Evolutionary conservation across 345 rosid genomes (phyloP), one percentile per base, ranked within the genome.

Genomic region (Acer saccharum): DNA sequence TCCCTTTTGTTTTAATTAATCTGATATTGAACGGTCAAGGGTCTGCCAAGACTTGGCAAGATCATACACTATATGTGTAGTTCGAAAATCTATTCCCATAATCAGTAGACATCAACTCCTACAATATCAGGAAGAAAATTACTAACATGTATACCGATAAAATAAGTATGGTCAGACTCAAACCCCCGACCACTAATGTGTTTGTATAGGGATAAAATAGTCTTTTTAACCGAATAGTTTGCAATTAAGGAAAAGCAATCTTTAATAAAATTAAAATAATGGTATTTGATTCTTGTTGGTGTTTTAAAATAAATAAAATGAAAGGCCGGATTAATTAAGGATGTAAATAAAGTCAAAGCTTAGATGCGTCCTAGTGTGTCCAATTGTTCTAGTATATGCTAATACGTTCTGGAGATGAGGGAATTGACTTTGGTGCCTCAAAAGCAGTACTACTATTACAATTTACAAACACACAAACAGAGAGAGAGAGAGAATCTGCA

Each of bases 401-500:
- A 57, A 76, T 76, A 72, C 74, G 50, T 78, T 80, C 77, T 68
- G 55, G 80, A 62, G 88, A 75, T 80, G 86, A 78, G 76, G 87
- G 89, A 62, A 78, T 90, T 86, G 93, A 90, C 90, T 86, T 87
- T 76, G 83, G 90, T 84, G 85, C 89, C 89, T 83, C 87, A 85
- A 90, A 88, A 86, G 88, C 80, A 79, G 84, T 86, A 77, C 21
- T 85, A 78, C 21, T 20, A 57, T 7, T 2, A n/a, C 8, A 62
- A 43, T 43, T 43, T 32, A 32, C 0, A 58, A 21, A 68, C 27
- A 73, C 14, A n/a, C 16, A n/a, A n/a, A n/a, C n/a, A 52, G 44
- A 68, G 46, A 76, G 32, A 68, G 35, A 57, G 62, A 76, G 52
- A 75, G 54, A 70, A 50, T 44, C 63, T n/a, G 14, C n/a, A 43